These are phyloP conservation scores for Rutstroemia sp. DNA, from an alignment of 2,329 filamentous ascomycete species.

Conservation along the genomic window DNA sequence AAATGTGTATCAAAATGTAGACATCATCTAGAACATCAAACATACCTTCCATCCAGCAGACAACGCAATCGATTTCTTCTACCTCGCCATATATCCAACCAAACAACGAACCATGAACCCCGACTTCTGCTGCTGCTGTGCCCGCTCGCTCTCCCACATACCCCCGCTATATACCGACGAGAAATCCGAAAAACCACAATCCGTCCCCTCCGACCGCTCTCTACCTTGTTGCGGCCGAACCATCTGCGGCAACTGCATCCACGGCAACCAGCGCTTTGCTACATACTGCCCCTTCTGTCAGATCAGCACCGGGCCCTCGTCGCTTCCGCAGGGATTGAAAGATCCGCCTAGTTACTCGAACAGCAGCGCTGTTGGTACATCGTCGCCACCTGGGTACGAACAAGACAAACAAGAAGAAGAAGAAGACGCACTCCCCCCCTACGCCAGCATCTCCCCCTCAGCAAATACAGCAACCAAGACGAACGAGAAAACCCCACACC, in stretches of 20 bases:
- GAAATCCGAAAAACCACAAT: not conserved
- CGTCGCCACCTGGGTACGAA: not conserved
- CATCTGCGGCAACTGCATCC: slow-evolving; percentile 2
- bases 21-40: not conserved
- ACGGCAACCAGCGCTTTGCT: not conserved
- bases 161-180: not conserved
- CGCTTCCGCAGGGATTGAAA: slow-evolving; percentile 52
- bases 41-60: not conserved
- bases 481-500: not conserved
- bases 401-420: not conserved
- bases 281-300: slow-evolving; percentile 62
- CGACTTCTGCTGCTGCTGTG: not conserved
- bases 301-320: slow-evolving; percentile 54
- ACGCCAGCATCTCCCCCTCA: not conserved
- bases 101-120: not conserved
- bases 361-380: no score
- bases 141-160: not conserved
- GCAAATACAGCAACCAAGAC: no score
- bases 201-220: slow-evolving; percentile 1
- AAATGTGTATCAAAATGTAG: not conserved
- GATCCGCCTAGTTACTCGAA: slow-evolving; percentile 61
- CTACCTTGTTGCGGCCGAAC: slow-evolving; percentile 1
- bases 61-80: not conserved
- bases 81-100: not conserved
- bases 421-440: not conserved